phyloP scores from a whole-genome alignment of 371 early-diverging fungal species.

The Rhizopus delemar region DNA sequence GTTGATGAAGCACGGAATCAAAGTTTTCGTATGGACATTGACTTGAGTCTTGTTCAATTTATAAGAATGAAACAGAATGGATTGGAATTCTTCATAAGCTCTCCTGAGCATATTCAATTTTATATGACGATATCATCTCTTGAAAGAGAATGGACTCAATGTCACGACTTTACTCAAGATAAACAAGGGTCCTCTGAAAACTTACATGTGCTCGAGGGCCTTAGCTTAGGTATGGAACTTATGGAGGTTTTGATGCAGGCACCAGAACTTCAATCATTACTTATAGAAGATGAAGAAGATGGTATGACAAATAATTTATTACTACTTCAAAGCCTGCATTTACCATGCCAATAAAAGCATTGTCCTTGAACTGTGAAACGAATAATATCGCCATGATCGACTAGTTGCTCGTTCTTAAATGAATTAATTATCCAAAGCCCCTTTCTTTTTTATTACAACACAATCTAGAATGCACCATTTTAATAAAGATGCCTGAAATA shows the following conservation, averaged over 20 bases:
- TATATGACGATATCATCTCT: constrained; percentile 40
- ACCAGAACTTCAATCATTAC: constrained; percentile 23
- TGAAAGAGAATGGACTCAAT: constrained; percentile 53
- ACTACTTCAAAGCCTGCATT: constrained; percentile 25
- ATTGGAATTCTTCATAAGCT: constrained; percentile 20
- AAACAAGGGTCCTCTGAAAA: constrained; percentile 52
- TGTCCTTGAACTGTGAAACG: background rate
- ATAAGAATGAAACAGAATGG: constrained; percentile 37
- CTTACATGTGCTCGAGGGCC: constrained; percentile 41
- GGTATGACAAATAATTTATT: constrained; percentile 17
- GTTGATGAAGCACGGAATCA: constrained; percentile 50
- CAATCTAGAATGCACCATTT: no score
- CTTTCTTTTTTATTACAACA: no score
- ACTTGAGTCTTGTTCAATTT: constrained; percentile 51
- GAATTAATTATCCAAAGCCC: no score
- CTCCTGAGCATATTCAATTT: constrained; percentile 37
- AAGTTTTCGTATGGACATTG: constrained; percentile 64
- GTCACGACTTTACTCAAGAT: constrained; percentile 73
- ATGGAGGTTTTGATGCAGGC: constrained; percentile 26
- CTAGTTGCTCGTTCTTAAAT: no score
- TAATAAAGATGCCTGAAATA: no score
- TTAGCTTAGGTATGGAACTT: constrained; percentile 31
- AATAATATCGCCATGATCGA: no score
- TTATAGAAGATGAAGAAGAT: constrained; percentile 21
- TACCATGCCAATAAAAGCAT: constrained; percentile 10